A percentile compares a stretch with the other conserved stretches of the same genome.
Conservation (phyloP, 2,329 filamentous ascomycete species). For the Fusarium graminum region DNA sequence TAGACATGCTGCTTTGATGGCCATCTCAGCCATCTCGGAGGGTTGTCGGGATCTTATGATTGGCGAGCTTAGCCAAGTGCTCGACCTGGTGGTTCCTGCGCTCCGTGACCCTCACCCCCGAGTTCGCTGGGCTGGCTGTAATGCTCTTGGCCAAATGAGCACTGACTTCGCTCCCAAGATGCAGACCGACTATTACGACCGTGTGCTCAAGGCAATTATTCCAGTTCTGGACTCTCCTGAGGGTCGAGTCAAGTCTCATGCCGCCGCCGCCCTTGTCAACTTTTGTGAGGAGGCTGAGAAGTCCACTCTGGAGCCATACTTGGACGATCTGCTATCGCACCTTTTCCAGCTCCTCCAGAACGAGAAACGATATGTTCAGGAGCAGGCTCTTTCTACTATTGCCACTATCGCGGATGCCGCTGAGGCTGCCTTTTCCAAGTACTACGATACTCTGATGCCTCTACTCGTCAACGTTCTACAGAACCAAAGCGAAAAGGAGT, state of each 20-base stretch:
- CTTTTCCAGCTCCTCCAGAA: conserved; percentile 90
- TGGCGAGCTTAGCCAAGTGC: conserved; percentile 90
- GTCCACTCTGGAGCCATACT: conserved; percentile 88
- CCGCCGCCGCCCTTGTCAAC: conserved; percentile 97
- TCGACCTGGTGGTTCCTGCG: conserved; percentile 93
- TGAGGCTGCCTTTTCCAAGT: conserved; percentile 92
- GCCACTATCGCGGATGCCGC: conserved; percentile 99
- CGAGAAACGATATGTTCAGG: conserved; percentile 95
- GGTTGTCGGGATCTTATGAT: conserved; percentile 97
- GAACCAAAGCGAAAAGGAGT: conserved; percentile 93
- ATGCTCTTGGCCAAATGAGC: conserved; percentile 99
- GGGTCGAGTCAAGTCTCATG: conserved; percentile 94
- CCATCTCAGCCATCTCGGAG: conserved; percentile 97
- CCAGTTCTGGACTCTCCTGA: conserved; percentile 91
- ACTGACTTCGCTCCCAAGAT: conserved; percentile 98
- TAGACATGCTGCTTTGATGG: conserved; percentile 96
- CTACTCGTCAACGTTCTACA: conserved; percentile 89
- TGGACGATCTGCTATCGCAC: conserved; percentile 86
- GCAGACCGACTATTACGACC: conserved; percentile 94
- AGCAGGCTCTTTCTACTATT: conserved; percentile 97
- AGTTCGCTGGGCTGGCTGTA: conserved; percentile 97
- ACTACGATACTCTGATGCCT: conserved; percentile 97
- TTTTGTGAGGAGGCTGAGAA: conserved; percentile 99
- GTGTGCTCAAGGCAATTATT: conserved; percentile 90
- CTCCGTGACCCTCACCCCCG: conserved; percentile 91